Evolutionary conservation across 768 basidiomycete genomes (phyloP).

Genomic region (Lactarius vividus): DNA sequence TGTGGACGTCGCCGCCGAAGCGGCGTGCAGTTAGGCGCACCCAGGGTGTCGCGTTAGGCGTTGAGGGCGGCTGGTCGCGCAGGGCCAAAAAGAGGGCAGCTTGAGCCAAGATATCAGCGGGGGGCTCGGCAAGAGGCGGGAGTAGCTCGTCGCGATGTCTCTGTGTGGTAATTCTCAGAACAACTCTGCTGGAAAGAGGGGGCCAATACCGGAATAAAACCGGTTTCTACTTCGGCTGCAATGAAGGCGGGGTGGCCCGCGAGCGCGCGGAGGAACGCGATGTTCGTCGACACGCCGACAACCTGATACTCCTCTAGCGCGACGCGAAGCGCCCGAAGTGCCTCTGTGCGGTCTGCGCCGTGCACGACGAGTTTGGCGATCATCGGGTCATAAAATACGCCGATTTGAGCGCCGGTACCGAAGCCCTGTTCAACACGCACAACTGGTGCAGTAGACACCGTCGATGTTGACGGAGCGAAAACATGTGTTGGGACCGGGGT

Average conservation of each 20-base stretch:
- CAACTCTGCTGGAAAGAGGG: background rate
- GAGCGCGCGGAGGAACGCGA: conserved; percentile 80
- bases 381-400: conserved; percentile 90
- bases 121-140: conserved; percentile 56
- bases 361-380: conserved; percentile 91
- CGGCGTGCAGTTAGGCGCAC: conserved; percentile 65
- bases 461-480: conserved; percentile 50
- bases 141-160: conserved; percentile 85
- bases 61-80: conserved; percentile 48
- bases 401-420: conserved; percentile 71
- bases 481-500: conserved; percentile 71
- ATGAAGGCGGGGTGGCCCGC: conserved; percentile 79
- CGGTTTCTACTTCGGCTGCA: conserved; percentile 80
- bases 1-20: conserved; percentile 72
- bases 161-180: conserved; percentile 39
- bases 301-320: conserved; percentile 88
- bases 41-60: conserved; percentile 55
- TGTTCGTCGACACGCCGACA: conserved; percentile 87
- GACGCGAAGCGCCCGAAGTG: conserved; percentile 72
- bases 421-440: conserved; percentile 92
- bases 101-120: conserved; percentile 66
- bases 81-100: conserved; percentile 75
- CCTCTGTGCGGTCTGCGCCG: conserved; percentile 80
- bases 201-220: conserved; percentile 74
- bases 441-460: conserved; percentile 46